A percentile compares a stretch with the other conserved stretches of the same genome.
These are phyloP conservation scores for Solanum ossicruentum DNA, from an alignment of 257 asterid species.

Conservation along the genomic window DNA sequence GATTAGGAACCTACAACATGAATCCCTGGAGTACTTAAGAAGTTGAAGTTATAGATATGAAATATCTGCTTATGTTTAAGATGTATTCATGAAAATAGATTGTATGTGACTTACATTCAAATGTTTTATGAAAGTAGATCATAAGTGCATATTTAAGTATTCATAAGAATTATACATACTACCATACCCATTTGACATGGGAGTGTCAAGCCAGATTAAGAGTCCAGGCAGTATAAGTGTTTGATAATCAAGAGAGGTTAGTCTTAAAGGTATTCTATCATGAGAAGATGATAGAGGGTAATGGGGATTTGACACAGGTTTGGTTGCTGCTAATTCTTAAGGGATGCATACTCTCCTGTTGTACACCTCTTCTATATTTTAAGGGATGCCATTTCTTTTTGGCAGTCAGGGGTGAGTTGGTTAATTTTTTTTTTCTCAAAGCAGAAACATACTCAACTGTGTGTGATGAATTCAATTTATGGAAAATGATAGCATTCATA, in stretches of 20 bases:
- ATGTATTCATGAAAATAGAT: not conserved
- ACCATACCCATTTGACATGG: not conserved
- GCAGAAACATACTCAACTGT: not conserved
- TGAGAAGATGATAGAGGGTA: not conserved
- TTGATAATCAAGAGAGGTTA: not conserved
- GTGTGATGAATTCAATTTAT: not conserved
- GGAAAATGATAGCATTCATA: not conserved
- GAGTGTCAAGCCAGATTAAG: not conserved
- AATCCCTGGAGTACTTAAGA: not conserved
- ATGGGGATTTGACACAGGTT: not conserved
- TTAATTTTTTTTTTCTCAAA: not conserved
- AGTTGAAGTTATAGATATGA: not conserved
- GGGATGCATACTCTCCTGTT: not conserved
- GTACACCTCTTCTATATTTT: not conserved
- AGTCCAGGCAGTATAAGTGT: not conserved
- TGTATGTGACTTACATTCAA: not conserved
- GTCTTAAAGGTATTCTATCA: not conserved
- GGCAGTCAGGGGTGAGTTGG: not conserved
- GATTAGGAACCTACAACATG: not conserved
- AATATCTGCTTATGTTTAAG: not conserved
- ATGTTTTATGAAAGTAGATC: not conserved
- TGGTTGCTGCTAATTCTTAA: not conserved
- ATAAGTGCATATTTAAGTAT: not conserved
- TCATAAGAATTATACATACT: not conserved
- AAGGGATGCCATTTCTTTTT: not conserved